Conservation (phyloP, 768 basidiomycete genomes). For the Rickenella mellea region DNA sequence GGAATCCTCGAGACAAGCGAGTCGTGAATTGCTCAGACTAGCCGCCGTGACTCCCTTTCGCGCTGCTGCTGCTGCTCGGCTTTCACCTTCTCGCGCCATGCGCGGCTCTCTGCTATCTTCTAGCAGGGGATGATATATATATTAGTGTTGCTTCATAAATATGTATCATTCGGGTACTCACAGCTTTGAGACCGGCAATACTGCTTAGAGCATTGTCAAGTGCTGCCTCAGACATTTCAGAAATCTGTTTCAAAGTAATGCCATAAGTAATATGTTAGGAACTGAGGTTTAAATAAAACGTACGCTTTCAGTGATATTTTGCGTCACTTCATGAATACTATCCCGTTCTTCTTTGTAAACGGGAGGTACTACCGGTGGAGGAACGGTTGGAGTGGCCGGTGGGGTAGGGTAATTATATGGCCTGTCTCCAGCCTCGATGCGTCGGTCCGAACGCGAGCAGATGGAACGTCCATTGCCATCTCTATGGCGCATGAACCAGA, state of each 20-base stretch:
- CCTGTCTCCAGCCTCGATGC: conserved; percentile 23
- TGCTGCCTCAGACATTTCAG: conserved; percentile 57
- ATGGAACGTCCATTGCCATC: too few species aligned
- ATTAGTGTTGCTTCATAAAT: neutral
- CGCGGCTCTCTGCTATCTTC: conserved; percentile 22
- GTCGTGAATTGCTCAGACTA: conserved; percentile 17
- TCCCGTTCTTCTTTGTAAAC: conserved; percentile 40
- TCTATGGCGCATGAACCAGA: conserved; percentile 26
- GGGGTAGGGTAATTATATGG: too few species aligned
- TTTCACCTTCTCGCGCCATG: conserved; percentile 12
- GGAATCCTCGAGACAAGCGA: conserved; percentile 12
- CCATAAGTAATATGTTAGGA: conserved; percentile 32
- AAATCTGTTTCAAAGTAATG: conserved; percentile 32
- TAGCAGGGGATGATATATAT: conserved; percentile 6
- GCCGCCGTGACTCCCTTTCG: conserved; percentile 19
- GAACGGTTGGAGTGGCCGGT: too few species aligned
- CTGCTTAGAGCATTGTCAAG: conserved; percentile 50
- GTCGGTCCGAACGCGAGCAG: too few species aligned
- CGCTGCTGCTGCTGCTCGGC: conserved; percentile 29
- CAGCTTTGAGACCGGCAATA: conserved; percentile 50
- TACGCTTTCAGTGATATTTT: conserved; percentile 31
- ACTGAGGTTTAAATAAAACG: conserved; percentile 14
- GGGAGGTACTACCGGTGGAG: too few species aligned
- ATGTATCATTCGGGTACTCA: conserved; percentile 22
- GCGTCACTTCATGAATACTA: conserved; percentile 32